Base-by-base conservation (phyloP, 2,329 filamentous ascomycete species). In the Pyrenochaeta sp. region DNA sequence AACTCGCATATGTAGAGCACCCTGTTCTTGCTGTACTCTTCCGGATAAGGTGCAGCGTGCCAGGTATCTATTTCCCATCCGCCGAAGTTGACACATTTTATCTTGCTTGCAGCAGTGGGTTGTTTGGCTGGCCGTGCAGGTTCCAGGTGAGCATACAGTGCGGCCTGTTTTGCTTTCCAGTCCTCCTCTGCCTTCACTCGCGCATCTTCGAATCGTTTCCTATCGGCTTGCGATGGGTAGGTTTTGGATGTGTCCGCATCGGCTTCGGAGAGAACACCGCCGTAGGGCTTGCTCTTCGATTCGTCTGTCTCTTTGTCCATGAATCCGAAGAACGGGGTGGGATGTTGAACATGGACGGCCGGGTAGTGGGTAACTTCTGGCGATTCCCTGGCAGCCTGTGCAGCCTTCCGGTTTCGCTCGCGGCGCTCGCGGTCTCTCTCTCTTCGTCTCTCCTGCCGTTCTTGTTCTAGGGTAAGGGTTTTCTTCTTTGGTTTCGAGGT, bases 1-100 rank as follows among this genome's bases (percentile, higher is more conserved):
- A 97, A 99, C 71, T 99, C 95, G 79, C 94, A 99, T 53, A 99
- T 97, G 73, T 96, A 97, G n/a, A 99, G 81, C 24, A 96, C 89
- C 20, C 90, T 87, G 67, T 99, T 97, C 53, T 93, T 86, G 69
- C 91, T 97, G 77, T 99, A 99, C 73, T 99, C 94, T 68, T 96
- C 94, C 0, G 94, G 94, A 68, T 99, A 99, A 9, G 94, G 95
- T 26, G 94, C 94, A 20, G 94, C 93, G 73, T 99, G 96, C 92
- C 94, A 97, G 3, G 94, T 99, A 68, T 99, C 94, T 60, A 99
- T 99, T 71, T 99, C 94, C 80, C 88, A 95, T 37, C 91, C 90
- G 31, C 94, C 94, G 74, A 99, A 97, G 63, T 96, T 94, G 74
- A 99, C 96, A 73, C 92, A 96, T 71, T 97, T 95, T 69, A 99